Base-by-base conservation (phyloP, 805 yeast species). In the Jamesozyma rosinii region DNA sequence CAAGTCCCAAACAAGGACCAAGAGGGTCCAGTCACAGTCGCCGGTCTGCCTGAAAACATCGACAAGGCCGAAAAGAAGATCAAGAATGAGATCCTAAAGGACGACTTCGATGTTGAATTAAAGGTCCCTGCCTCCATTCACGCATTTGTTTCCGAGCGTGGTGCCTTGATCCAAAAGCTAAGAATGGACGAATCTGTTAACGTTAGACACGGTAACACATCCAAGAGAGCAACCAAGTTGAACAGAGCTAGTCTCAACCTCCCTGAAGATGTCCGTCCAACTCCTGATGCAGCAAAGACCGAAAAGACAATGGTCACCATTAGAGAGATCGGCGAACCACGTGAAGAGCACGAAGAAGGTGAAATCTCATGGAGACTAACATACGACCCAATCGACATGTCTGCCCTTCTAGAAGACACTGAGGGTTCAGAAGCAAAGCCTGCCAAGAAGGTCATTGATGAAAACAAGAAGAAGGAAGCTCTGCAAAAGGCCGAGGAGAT, bases 321-420 rank as follows among this genome's bases (percentile, higher is more conserved):
- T 34, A 67, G 69, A 35, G 67, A 63, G 36, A 63, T 57, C 20
- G 56, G 56, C 4, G 52, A 43, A 17, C 56, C 62, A 15, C 57
- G 49, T 11, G 47, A 46, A 17, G 42, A 48, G 5, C 43, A 41
- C n/a, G 52, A 55, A 17, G 58, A 63, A 14, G 69, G 59, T 9
- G 44, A 50, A 5, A 78, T 80, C 47, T 79, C 83, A 47, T 82
- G 88, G 88, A 77, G 81, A 68, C 67, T 84, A 47, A 69, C 71
- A 46, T 64, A 61, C 41, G 65, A 63, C 39, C 64, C 64, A 35
- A 49, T 63, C 37, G 66, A 63, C 43, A 45, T 57, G 26, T 51
- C 56, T 27, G 52, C 48, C 10, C 42, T 59, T 20, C 50, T 63
- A 33, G 70, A 64, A 35, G 67, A 70, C 37, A 70, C 75, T 35